phyloP scores from a whole-genome alignment of 228 moss, liverwort and hornwort genomes.

The Sphagnum magellanicum region DNA sequence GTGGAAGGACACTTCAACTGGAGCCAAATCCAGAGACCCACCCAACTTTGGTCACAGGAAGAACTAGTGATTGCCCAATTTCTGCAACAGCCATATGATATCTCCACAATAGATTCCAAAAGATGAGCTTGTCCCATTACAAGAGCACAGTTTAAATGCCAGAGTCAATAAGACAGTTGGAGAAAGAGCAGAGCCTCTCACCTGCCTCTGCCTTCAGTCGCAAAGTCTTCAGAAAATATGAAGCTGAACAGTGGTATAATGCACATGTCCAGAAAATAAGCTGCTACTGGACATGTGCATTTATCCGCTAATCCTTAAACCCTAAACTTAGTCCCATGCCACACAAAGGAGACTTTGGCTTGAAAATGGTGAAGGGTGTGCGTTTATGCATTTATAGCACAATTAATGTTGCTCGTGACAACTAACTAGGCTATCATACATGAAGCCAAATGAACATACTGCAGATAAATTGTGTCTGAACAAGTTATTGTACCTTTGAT shows the following conservation, averaged over 20 bases:
- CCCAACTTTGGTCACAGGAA: background rate
- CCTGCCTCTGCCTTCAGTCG: constrained; percentile 63
- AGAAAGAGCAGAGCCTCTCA: constrained; percentile 9
- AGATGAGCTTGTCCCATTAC: no score
- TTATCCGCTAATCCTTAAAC: no score
- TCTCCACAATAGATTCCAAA: no score
- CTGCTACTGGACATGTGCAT: background rate
- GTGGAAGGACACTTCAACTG: background rate
- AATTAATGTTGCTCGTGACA: background rate
- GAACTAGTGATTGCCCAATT: background rate
- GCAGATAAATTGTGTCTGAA: background rate
- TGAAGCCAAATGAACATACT: background rate
- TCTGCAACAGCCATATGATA: no score
- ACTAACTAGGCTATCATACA: background rate
- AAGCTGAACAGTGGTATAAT: constrained; percentile 11
- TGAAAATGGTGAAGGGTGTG: background rate
- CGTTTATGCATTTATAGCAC: background rate
- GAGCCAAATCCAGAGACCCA: background rate
- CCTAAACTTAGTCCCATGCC: background rate
- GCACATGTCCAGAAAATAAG: background rate
- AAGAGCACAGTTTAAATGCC: no score
- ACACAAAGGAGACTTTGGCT: background rate
- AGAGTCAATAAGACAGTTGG: background rate
- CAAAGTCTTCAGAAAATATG: constrained; percentile 60
- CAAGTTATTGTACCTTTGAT: constrained; percentile 48